These are phyloP conservation scores for Boletus coccyginus DNA, from an alignment of 768 basidiomycete genomes.

Conservation along the genomic window DNA sequence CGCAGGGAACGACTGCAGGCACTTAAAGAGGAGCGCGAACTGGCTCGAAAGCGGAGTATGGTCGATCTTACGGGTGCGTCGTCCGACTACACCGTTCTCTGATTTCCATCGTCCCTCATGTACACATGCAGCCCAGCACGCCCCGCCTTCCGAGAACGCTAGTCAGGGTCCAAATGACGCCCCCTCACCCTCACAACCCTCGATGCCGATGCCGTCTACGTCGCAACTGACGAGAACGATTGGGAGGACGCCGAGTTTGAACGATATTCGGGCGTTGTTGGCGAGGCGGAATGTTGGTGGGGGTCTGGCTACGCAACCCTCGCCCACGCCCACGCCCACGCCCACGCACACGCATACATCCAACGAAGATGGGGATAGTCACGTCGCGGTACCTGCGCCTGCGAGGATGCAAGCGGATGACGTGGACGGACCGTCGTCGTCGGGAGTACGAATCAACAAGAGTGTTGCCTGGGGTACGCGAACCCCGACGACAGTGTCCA, in stretches of 20 bases:
- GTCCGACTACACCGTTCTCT: background rate
- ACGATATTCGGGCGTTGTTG: conserved; percentile 13
- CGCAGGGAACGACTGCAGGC: conserved; percentile 8
- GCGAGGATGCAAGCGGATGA: background rate
- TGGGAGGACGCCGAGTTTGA: conserved; percentile 15
- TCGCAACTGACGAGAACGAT: background rate
- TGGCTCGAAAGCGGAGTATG: background rate
- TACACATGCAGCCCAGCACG: background rate
- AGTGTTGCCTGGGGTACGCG: background rate
- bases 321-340: background rate
- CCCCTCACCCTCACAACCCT: background rate
- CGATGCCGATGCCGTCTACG: background rate
- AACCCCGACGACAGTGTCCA: background rate
- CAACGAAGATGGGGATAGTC: background rate
- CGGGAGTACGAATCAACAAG: background rate
- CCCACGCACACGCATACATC: background rate
- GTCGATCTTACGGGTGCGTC: background rate
- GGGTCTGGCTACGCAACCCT: background rate
- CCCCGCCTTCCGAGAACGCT: background rate
- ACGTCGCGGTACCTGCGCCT: background rate
- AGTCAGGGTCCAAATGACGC: background rate
- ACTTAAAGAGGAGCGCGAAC: background rate
- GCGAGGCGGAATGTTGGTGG: conserved; percentile 3
- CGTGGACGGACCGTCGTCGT: background rate
- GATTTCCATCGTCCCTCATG: background rate